Percentiles rank a stretch among this genome's conserved stretches.
These are phyloP conservation scores for Penicillium canariense DNA, from an alignment of 495 filamentous ascomycete genomes.

Conservation along the genomic window DNA sequence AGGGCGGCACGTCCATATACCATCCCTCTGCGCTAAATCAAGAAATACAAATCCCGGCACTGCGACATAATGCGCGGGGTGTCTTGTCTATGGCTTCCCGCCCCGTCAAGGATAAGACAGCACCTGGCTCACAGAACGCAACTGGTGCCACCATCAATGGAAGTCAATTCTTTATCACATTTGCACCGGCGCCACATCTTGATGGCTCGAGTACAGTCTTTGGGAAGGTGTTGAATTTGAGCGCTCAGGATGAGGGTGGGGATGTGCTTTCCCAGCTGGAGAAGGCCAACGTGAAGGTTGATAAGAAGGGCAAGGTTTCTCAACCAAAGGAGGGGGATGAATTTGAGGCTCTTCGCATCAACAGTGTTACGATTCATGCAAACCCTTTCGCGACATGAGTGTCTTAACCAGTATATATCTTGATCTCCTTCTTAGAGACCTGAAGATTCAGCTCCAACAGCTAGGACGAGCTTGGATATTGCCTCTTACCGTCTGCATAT, in stretches of 20 bases:
- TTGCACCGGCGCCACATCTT: conserved; percentile 83
- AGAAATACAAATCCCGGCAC: conserved; percentile 76
- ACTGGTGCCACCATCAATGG: conserved; percentile 76
- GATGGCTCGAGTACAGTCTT: conserved; percentile 95
- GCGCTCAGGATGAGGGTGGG: conserved; percentile 43
- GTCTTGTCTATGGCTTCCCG: conserved; percentile 92
- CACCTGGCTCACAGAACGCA: conserved; percentile 43
- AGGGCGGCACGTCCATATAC: conserved; percentile 83
- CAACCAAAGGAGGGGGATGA: conserved; percentile 50
- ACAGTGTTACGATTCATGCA: conserved; percentile 83
- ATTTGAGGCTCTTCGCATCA: conserved; percentile 60
- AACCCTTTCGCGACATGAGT: conserved; percentile 80
- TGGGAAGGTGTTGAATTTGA: conserved; percentile 66
- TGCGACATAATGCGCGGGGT: conserved; percentile 83
- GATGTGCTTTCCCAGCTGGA: conserved; percentile 60
- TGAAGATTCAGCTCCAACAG: not conserved
- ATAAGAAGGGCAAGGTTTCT: conserved; percentile 80
- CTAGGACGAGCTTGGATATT: not conserved
- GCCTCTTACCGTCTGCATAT: no score
- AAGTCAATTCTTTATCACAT: conserved; percentile 90
- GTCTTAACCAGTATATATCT: not conserved
- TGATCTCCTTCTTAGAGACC: not conserved
- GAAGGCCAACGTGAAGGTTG: conserved; percentile 75
- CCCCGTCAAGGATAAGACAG: conserved; percentile 55
- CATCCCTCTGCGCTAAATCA: conserved; percentile 77